Percentiles rank a stretch among this genome's conserved stretches.
These are phyloP conservation scores for Rhipidocladum racemiflorum DNA, from an alignment of 176 grass and related monocot species.

Conservation along the genomic window DNA sequence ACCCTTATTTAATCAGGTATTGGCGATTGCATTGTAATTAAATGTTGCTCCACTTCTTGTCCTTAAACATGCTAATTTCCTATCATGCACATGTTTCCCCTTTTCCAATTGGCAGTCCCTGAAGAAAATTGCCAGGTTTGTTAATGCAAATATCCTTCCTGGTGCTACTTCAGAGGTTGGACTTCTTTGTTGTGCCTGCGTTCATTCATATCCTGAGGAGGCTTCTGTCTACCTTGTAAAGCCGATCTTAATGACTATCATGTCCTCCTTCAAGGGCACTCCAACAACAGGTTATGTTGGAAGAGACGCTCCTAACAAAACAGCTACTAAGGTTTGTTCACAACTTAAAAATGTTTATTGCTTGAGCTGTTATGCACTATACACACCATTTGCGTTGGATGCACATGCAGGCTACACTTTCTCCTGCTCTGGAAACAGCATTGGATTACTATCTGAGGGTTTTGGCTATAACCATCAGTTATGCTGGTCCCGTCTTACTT, in stretches of 20 bases:
- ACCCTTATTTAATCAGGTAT: conserved; percentile 84
- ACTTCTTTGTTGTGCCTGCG: conserved; percentile 90
- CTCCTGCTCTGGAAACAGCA: conserved; percentile 87
- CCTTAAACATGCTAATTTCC: not conserved
- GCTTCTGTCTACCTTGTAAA: conserved; percentile 71
- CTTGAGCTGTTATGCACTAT: conserved; percentile 23
- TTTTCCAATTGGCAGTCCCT: conserved; percentile 62
- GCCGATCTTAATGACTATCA: conserved; percentile 71
- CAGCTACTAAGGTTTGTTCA: conserved; percentile 63
- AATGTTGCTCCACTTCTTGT: conserved; percentile 3
- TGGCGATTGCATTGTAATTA: not conserved
- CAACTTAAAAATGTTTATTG: conserved; percentile 15
- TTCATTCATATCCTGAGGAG: conserved; percentile 76
- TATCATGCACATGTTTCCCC: not conserved
- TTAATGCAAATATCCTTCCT: conserved; percentile 88
- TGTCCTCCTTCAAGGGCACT: conserved; percentile 68
- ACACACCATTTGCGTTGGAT: conserved; percentile 14
- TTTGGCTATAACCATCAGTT: conserved; percentile 82
- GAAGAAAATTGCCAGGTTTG: conserved; percentile 93
- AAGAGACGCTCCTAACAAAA: conserved; percentile 43
- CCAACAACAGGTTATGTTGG: conserved; percentile 76
- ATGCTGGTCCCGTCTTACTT: conserved; percentile 73
- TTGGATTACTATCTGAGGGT: conserved; percentile 87
- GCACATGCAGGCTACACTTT: conserved; percentile 70
- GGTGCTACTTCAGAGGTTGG: conserved; percentile 93